Conservation (phyloP, 1,139 yeast species). For the Ogataea hybrid region DNA sequence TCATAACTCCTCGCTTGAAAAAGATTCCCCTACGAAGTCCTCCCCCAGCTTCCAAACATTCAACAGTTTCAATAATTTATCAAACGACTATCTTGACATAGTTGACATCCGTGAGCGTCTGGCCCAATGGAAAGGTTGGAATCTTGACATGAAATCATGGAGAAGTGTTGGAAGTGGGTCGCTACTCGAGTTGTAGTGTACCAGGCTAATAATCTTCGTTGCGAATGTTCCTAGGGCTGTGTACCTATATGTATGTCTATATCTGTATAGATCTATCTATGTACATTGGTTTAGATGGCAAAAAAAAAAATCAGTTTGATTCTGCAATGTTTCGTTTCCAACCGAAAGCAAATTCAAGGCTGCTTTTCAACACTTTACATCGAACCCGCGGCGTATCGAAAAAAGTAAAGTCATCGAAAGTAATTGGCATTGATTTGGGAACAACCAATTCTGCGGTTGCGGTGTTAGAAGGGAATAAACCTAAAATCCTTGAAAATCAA, state of each 20-base stretch:
- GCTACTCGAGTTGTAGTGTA: conserved; percentile 36
- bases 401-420: conserved; percentile 29
- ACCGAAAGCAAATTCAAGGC: not conserved
- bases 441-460: conserved; percentile 86
- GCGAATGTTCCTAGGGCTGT: conserved; percentile 1
- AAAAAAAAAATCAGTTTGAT: not conserved
- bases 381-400: not conserved
- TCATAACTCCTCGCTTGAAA: no score
- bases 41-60: conserved; percentile 25
- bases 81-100: conserved; percentile 30
- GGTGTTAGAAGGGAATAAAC: conserved; percentile 48
- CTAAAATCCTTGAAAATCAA: conserved; percentile 62
- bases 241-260: not conserved
- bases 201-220: not conserved
- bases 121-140: conserved; percentile 76
- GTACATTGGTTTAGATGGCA: no score
- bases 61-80: conserved; percentile 22
- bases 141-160: conserved; percentile 84
- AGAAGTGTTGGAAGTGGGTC: conserved; percentile 64
- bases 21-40: no score
- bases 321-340: not conserved
- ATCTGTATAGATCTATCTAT: no score
- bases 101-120: conserved; percentile 33
- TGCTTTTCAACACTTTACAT: not conserved
- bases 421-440: conserved; percentile 76